Base-by-base conservation (phyloP, 352 stramenopile species). In the Phytophthora capsici region DNA sequence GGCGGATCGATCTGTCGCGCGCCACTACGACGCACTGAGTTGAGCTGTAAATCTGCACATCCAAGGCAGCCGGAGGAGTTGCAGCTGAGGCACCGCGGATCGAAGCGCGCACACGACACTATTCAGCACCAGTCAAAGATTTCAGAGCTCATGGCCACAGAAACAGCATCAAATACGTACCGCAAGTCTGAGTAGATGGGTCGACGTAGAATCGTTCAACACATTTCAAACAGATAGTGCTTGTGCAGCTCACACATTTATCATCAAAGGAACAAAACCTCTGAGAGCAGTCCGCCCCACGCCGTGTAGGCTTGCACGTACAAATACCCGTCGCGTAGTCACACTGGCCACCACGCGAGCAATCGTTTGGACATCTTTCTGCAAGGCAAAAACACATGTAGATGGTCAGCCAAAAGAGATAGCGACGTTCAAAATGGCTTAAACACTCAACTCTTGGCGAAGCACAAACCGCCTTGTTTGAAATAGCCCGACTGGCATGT, bases 1-100 rank as follows among this genome's bases (percentile, higher is more conserved):
- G 75, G 63, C 10, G 85, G 55, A 56, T 93, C 69, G 14, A 87
- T 77, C 19, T 26, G 75, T 4, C 95, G 86, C 26, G 81, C 77
- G 0, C 95, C 96, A 44, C 90, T 98, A 14, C 94, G 88, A 22
- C 89, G 84, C 16, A 98, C 84, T 1, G 93, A 98, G 34, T 97
- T 91, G 23, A 99, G 75, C 2, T 97, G 56, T 30, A 87, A 81
- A 64, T 99, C 96, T 2, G 87, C 80, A 63, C 96, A 99, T n/a
- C 79, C 63, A 13, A 96, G 78, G 55, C 96, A 99, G 1, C 55
- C 23, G 8, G 61, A 63, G 1, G 76, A 65, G 58, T 92, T 77
- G 66, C 96, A 99, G 37, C 74, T 65, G n/a, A 91, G 74, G 67
- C 96, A 99, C 12, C 96, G 86, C 16, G 93, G 95, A 66, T 98